Base-by-base conservation (phyloP, 2,329 filamentous ascomycete species). In the Hypomyces perniciosus region DNA sequence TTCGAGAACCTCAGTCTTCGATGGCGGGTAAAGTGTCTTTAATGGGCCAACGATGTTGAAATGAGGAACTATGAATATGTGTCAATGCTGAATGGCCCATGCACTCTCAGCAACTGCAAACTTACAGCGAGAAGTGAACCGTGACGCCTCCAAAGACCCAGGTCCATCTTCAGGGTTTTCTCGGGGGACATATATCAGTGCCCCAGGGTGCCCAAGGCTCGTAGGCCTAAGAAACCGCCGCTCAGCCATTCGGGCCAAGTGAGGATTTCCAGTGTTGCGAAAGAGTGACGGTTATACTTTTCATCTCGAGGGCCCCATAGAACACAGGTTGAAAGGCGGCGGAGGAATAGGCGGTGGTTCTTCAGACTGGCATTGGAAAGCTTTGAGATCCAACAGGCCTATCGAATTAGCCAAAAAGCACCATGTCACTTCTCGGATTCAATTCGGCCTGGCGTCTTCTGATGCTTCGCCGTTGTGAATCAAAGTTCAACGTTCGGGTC, bases 201-300 rank as follows among this genome's bases (percentile, higher is more conserved):
- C 54, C 31, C 68, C 68, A 50, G 66, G 58, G 46, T 67, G 59
- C 48, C 68, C 68, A 46, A 65, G 58, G 34, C 59, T 54, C 10
- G 67, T 63, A 59, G 66, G 66, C 33, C 59, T 55, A 37, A 66
- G 55, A 45, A 60, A 60, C 54, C 61, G 59, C 33, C 56, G 54
- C 48, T 71, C 67, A 70, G 65, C 66, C 68, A 71, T 71, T 65
- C 61, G 61, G 62, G 48, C 60, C 59, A 45, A 61, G 61, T 56
- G 59, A 55, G 51, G 57, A 62, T 62, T 56, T 68, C 60, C 59
- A 62, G 57, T 60, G 46, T 59, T 56, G 56, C 50, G 55, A 59
- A 51, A 57, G 48, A 49, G 54, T 59, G 55, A 49, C 49, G 56
- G 52, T 58, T 52, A 48, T 61, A 57, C 57, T 55, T 57, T 57